Base-by-base conservation (phyloP, 768 basidiomycete genomes). In the Lactarius evosmus region DNA sequence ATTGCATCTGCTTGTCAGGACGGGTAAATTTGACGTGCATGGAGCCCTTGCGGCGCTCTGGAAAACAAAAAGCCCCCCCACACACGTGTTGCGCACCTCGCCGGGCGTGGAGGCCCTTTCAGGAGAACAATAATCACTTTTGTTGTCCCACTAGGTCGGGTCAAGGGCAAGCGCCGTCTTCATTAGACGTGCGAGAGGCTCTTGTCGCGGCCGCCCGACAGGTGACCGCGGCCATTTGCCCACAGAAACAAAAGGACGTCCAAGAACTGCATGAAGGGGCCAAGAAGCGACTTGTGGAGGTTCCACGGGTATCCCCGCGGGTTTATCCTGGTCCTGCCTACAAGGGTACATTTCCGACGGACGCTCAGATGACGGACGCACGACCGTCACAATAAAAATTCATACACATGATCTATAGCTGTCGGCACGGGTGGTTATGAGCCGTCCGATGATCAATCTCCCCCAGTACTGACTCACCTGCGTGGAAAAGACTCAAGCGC, bases 21-120 rank as follows among this genome's bases (percentile, higher is more conserved):
- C 56, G 59, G 60, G 49, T 56, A 61, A 65, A 65, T 65, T 65
- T 65, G 64, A 61, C 55, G 64, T 65, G 63, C 64, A 14, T 61
- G 49, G 60, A 65, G 63, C 63, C 44, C 63, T 56, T 61, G 64
- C 64, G 64, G 64, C 64, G 64, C 30, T 56, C 59, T 34, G 59
- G 29, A 50, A 61, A 57, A 65, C 54, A 56, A 65, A 65, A 65
- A 11, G 49, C 22, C 14, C 34, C 44, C 22, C 16, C 51, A 29
- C 19, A 49, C 64, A 65, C 64, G 64, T 65, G 64, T 56, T 38
- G 49, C 55, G 60, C 64, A 51, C 19, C 32, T 49, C 34, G 49
- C 55, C 32, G 59, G 49, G 63, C 27, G 58, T 27, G 60, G 34
- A 55, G 46, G 44, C 50, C 55, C 63, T 53, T 60, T 46, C 49